Evolutionary conservation across 495 filamentous ascomycete species (phyloP).

Genomic region (Stereocaulon alpinum): DNA sequence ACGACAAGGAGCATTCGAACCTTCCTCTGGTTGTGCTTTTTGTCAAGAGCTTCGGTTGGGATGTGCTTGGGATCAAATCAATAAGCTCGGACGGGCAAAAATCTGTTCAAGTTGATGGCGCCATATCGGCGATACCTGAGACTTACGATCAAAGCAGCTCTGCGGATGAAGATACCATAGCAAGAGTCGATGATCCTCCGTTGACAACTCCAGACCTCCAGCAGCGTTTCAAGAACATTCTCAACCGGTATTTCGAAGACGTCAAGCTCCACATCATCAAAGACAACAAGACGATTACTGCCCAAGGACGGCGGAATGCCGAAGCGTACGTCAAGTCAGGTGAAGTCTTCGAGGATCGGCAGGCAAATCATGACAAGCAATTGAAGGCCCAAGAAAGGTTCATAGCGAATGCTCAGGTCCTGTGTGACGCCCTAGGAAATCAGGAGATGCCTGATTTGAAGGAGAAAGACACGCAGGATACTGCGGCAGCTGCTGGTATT

Average conservation of each 20-base stretch:
- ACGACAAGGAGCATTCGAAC: constrained; percentile 87
- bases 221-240: constrained; percentile 75
- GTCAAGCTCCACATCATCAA: constrained; percentile 80
- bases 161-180: constrained; percentile 30
- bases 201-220: constrained; percentile 67
- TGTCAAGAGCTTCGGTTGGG: constrained; percentile 93
- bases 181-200: constrained; percentile 51
- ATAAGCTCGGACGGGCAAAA: constrained; percentile 65
- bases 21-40: constrained; percentile 86
- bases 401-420: constrained; percentile 76
- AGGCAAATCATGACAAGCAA: constrained; percentile 89
- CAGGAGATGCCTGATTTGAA: constrained; percentile 92
- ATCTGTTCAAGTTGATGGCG: constrained; percentile 75
- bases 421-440: constrained; percentile 71
- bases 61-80: constrained; percentile 70
- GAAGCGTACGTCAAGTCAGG: constrained; percentile 98
- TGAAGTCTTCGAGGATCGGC: constrained; percentile 96
- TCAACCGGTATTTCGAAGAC: constrained; percentile 86
- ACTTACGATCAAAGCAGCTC: constrained; percentile 34
- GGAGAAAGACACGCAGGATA: constrained; percentile 61
- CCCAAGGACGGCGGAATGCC: constrained; percentile 84
- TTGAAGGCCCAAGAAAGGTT: constrained; percentile 86
- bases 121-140: constrained; percentile 39
- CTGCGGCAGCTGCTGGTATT: constrained; percentile 60
- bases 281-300: constrained; percentile 75